A percentile compares a stretch with the other conserved stretches of the same genome.
Conservation (phyloP, 116 monocot genomes). For the Thalassia testudinum region DNA sequence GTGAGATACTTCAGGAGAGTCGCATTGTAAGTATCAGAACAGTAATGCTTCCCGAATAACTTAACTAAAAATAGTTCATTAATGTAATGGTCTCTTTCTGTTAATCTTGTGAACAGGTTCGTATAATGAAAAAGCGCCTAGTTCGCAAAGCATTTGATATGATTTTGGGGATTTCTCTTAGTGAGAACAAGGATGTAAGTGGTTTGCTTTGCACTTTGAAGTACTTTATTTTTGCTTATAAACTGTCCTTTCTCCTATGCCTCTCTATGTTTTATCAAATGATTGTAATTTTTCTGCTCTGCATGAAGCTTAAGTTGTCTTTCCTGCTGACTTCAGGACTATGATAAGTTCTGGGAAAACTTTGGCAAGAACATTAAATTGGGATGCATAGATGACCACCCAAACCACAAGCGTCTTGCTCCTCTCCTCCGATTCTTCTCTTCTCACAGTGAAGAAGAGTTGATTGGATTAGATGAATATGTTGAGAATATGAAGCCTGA, state of each 20-base stretch:
- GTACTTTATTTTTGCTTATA: not conserved
- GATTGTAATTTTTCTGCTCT: not conserved
- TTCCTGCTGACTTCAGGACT: conserved; percentile 34
- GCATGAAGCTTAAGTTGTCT: not conserved
- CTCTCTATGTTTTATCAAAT: not conserved
- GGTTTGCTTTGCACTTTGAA: not conserved
- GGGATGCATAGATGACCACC: conserved; percentile 92
- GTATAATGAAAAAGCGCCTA: conserved; percentile 87
- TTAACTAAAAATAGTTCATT: too few relatives aligned
- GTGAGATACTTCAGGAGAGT: conserved; percentile 99
- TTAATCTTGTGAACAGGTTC: conserved; percentile 39
- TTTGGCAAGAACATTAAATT: conserved; percentile 82
- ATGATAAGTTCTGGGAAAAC: conserved; percentile 96
- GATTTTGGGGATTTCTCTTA: conserved; percentile 88
- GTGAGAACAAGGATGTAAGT: conserved; percentile 71
- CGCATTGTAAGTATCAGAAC: conserved; percentile 55
- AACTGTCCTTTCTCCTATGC: not conserved
- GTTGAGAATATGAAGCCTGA: conserved; percentile 95
- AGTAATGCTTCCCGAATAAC: not conserved
- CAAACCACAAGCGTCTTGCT: conserved; percentile 88
- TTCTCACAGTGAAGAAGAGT: conserved; percentile 64
- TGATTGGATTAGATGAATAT: conserved; percentile 92
- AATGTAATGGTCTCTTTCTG: not conserved
- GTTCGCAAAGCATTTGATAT: conserved; percentile 99
- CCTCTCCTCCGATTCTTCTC: conserved; percentile 94